phyloP scores from a whole-genome alignment of 2,329 filamentous ascomycete species.

The Tolypocladium amazonense region DNA sequence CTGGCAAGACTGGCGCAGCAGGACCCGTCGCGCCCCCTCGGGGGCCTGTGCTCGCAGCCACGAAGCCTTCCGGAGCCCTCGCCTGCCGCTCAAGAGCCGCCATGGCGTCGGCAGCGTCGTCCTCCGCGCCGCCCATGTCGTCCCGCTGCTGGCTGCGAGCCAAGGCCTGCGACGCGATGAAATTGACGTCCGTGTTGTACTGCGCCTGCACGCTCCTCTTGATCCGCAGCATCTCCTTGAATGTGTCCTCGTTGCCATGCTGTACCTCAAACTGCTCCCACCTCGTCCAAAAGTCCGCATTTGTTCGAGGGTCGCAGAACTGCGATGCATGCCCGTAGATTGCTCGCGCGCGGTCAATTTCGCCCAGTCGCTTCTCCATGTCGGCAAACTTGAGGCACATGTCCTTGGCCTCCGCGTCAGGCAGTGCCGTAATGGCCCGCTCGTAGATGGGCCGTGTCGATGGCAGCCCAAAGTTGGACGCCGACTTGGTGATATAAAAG shows the following conservation, averaged over 20 bases:
- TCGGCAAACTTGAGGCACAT: constrained; percentile 99
- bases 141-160: constrained; percentile 65
- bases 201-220: constrained; percentile 95
- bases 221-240: constrained; percentile 97
- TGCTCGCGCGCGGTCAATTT: constrained; percentile 88
- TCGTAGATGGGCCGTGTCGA: constrained; percentile 96
- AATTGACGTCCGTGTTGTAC: constrained; percentile 98
- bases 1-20: constrained; percentile 27
- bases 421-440: constrained; percentile 84
- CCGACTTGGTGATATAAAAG: constrained; percentile 98
- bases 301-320: constrained; percentile 91
- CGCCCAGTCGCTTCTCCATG: constrained; percentile 83
- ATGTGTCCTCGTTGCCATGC: constrained; percentile 97
- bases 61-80: constrained; percentile 82
- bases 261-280: constrained; percentile 98
- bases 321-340: constrained; percentile 96
- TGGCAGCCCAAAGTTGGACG: constrained; percentile 92
- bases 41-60: constrained; percentile 69
- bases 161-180: constrained; percentile 91
- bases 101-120: constrained; percentile 68
- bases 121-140: constrained; percentile 22
- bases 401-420: constrained; percentile 83
- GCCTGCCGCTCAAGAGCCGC: constrained; percentile 78
- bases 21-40: constrained; percentile 37
- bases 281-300: constrained; percentile 84